Percentiles rank a stretch among this genome's conserved stretches.
phyloP scores from a whole-genome alignment of 2,329 filamentous ascomycete genomes.

The Colletotrichum gloeosporioides region DNA sequence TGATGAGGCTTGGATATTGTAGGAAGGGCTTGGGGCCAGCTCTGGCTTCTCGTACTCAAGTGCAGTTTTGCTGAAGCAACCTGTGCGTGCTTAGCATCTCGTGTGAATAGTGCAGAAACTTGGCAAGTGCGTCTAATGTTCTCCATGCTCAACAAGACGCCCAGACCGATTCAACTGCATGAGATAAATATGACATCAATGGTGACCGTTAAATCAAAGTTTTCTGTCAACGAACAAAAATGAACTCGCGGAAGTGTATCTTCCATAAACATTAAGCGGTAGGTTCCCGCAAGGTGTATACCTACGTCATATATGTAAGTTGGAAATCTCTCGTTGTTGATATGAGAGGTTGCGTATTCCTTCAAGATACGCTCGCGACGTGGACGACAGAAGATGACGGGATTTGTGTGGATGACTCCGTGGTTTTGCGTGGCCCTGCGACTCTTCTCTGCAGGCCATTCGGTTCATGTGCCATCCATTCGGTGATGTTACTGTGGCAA shows the following conservation, averaged over 20 bases:
- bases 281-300: background rate
- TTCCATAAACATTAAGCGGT: background rate
- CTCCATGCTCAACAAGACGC: background rate
- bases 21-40: background rate
- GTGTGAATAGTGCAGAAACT: background rate
- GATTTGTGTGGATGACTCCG: rapidly evolving
- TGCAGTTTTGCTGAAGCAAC: background rate
- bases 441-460: background rate
- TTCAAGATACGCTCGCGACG: background rate
- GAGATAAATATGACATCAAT: background rate
- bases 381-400: background rate
- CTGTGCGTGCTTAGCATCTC: background rate
- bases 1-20: background rate
- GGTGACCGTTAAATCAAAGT: rapidly evolving
- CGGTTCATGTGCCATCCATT: rapidly evolving
- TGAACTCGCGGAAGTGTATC: background rate
- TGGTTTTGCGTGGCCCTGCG: rapidly evolving
- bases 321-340: background rate
- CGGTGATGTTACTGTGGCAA: background rate
- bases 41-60: background rate
- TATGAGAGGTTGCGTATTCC: background rate
- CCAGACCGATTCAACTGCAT: background rate
- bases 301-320: rapidly evolving
- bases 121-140: background rate
- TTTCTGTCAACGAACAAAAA: rapidly evolving